Base-by-base conservation (phyloP, 495 filamentous ascomycete genomes). In the Talaromyces stipitatus region DNA sequence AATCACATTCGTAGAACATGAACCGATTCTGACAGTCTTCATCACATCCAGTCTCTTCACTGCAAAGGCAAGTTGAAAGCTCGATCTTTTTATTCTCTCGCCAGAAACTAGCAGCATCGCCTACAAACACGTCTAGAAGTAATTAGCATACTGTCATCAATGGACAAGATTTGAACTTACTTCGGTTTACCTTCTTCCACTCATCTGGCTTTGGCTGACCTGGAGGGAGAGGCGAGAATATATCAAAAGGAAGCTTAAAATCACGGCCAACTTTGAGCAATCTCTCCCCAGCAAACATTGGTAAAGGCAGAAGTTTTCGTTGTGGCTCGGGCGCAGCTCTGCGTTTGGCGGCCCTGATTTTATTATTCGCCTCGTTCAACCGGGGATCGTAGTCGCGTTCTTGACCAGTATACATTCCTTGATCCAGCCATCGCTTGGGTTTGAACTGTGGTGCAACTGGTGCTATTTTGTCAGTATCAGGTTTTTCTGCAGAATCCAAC, bases 1-100 rank as follows among this genome's bases (percentile, higher is more conserved):
- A 82, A 69, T 97, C 90, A 69, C 94, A 98, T 71, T 98, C 94
- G 67, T 96, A 96, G 56, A 94, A 84, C 90, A 97, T 97, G 72
- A 89, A 89, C 46, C 91, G 83, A 64, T 98, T 98, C 63, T 92
- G 86, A 71, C 94, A 98, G 59, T 85, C 76, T 53, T 96, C 91
- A 60, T 85, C 90, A 64, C 94, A 98, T 27, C 90, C 90, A 41
- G 82, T 84, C 26, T 89, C 85, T 38, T 79, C 74, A 10, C 74
- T 81, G 69, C 94, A 98, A 58, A 90, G 84, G 68, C 94, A 98
- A 38, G 79, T 82, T 22, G 87, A 92, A 33, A 88, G 77, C 56
- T 90, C 87, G 56, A 87, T 78, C 14, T 82, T 81, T 45, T 85
- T 86, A 57, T 80, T 83, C 60, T 88, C 89, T 65, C 87, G 89